A percentile compares a stretch with the other conserved stretches of the same genome.
Evolutionary conservation across 768 basidiomycete species (phyloP).

Genomic region (Boletus rex-veris): DNA sequence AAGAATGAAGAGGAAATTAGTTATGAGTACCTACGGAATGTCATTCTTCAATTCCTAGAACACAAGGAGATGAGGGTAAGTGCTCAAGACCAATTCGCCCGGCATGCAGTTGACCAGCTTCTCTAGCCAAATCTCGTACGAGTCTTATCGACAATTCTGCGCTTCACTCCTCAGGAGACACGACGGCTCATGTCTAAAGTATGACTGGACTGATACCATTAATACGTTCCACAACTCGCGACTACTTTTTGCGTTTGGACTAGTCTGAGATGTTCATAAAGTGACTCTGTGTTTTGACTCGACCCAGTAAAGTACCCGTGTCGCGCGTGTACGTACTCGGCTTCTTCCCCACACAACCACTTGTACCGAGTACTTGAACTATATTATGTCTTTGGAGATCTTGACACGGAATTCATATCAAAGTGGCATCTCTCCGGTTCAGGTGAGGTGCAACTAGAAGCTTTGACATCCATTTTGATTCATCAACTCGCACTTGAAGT

Average conservation of each 20-base stretch:
- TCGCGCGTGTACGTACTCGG: neutral
- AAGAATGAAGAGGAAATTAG: slow-evolving; percentile 89
- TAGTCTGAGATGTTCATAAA: neutral
- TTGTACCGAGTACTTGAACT: neutral
- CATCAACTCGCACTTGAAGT: slow-evolving; percentile 39
- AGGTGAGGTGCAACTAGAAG: slow-evolving; percentile 41
- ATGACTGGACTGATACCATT: slow-evolving; percentile 27
- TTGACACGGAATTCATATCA: slow-evolving; percentile 74
- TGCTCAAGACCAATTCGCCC: slow-evolving; percentile 2
- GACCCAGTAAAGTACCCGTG: neutral
- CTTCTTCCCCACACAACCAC: neutral
- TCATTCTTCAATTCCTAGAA: slow-evolving; percentile 95
- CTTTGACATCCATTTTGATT: slow-evolving; percentile 1
- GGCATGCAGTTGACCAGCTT: slow-evolving; percentile 4
- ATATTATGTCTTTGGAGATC: slow-evolving; percentile 60
- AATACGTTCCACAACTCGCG: neutral
- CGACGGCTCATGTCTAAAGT: slow-evolving; percentile 87
- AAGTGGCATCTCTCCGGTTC: slow-evolving; percentile 58
- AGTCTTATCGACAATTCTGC: slow-evolving; percentile 88
- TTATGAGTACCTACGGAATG: slow-evolving; percentile 92
- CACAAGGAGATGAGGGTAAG: slow-evolving; percentile 97
- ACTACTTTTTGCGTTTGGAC: neutral
- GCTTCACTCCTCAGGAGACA: slow-evolving; percentile 94
- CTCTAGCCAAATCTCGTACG: slow-evolving; percentile 81
- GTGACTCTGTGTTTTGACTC: neutral